Percentiles rank a stretch among this genome's conserved stretches.
phyloP scores from a whole-genome alignment of 2,329 filamentous ascomycete species.

The Coniochaeta ligniaria region DNA sequence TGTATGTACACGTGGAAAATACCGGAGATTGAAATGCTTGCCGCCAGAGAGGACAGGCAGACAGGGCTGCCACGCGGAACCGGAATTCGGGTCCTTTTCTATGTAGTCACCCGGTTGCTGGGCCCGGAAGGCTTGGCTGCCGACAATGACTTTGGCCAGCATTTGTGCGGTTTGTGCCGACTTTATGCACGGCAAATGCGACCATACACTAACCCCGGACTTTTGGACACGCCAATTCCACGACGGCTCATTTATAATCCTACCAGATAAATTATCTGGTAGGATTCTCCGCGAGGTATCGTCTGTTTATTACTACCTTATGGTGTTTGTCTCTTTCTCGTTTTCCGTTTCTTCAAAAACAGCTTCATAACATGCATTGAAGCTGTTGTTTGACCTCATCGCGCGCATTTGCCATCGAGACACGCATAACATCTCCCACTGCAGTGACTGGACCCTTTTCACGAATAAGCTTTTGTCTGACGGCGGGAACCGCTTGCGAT shows the following conservation, averaged over 20 bases:
- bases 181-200: neutral
- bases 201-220: neutral
- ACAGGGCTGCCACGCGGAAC: neutral
- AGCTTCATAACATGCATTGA: neutral
- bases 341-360: neutral
- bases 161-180: neutral
- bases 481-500: neutral
- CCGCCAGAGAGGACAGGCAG: neutral
- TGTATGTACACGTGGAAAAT: too few relatives aligned
- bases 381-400: neutral
- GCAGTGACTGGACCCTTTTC: neutral
- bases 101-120: neutral
- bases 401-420: neutral
- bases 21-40: neutral
- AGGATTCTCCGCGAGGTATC: neutral
- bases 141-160: neutral
- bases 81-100: neutral
- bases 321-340: neutral
- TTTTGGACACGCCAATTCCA: neutral
- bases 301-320: neutral
- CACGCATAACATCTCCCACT: neutral
- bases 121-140: neutral
- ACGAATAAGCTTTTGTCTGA: neutral
- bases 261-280: too few relatives aligned
- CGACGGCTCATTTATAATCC: neutral